A percentile compares a stretch with the other conserved stretches of the same genome.
Conservation (phyloP, 495 filamentous ascomycete genomes). For the Antarctomyces pellizariae region DNA sequence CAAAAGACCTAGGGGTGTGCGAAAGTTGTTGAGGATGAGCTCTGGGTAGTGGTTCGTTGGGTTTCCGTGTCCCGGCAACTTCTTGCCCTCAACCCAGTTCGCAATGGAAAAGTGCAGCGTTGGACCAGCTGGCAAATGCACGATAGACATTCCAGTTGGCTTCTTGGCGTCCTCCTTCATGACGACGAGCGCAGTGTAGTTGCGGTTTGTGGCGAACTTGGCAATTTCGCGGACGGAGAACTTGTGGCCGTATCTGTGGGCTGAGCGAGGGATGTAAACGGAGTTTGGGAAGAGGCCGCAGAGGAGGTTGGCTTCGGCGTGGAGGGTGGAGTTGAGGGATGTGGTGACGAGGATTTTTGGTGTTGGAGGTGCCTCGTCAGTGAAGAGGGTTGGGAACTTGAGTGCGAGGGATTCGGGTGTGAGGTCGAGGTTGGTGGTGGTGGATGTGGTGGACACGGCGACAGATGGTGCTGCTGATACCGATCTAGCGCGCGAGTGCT, state of each 20-base stretch:
- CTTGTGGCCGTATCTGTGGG: slow-evolving; percentile 58
- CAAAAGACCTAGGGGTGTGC: slow-evolving; percentile 76
- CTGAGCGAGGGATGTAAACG: slow-evolving; percentile 63
- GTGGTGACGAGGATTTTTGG: slow-evolving; percentile 86
- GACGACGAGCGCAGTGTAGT: slow-evolving; percentile 59
- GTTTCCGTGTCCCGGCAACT: slow-evolving; percentile 68
- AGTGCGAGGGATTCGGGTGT: slow-evolving; percentile 41
- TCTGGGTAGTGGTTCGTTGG: slow-evolving; percentile 81
- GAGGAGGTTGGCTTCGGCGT: slow-evolving; percentile 56
- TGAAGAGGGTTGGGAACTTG: slow-evolving; percentile 69
- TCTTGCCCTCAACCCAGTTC: slow-evolving; percentile 69
- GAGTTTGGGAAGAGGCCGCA: slow-evolving; percentile 67
- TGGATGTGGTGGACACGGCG: no score
- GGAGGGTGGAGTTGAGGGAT: slow-evolving; percentile 58
- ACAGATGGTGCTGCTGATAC: slow-evolving; percentile 27
- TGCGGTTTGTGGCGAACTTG: slow-evolving; percentile 55
- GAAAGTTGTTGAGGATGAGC: slow-evolving; percentile 85
- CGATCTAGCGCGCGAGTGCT: slow-evolving; percentile 18
- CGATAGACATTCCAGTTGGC: slow-evolving; percentile 49
- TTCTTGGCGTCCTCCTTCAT: slow-evolving; percentile 69
- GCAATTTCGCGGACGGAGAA: slow-evolving; percentile 80
- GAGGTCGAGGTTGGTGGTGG: slow-evolving; percentile 45
- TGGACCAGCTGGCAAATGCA: slow-evolving; percentile 65
- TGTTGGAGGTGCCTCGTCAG: slow-evolving; percentile 26
- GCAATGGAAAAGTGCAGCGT: slow-evolving; percentile 71